phyloP scores from a whole-genome alignment of 805 yeast species.

The Wilhelminamyces savonicus region DNA sequence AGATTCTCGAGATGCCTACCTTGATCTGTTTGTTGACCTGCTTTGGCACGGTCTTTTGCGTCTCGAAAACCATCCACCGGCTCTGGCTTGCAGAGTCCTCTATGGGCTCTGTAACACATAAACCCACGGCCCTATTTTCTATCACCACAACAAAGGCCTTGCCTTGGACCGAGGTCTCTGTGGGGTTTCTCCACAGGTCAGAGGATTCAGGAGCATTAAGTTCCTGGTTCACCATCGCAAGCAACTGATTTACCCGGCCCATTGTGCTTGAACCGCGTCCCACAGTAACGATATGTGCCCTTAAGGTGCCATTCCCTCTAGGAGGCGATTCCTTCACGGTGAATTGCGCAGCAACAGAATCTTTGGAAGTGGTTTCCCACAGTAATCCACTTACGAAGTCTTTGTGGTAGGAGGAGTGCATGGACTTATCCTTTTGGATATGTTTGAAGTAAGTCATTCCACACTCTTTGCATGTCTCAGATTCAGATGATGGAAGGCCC shows the following conservation, averaged over 20 bases:
- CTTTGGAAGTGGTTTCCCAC: conserved; percentile 40
- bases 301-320: conserved; percentile 6
- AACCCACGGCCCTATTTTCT: conserved; percentile 45
- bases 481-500: too few species aligned
- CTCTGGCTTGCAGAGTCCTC: conserved; percentile 23
- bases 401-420: conserved; percentile 50
- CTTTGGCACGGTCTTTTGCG: conserved; percentile 45
- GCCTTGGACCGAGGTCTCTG: conserved; percentile 3
- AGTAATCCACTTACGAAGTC: conserved; percentile 42
- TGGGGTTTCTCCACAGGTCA: conserved; percentile 20
- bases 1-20: conserved; percentile 36
- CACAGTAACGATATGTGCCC: conserved; percentile 12
- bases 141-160: conserved; percentile 45
- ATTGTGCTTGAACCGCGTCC: conserved; percentile 12
- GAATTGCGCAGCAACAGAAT: conserved; percentile 3
- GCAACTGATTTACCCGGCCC: conserved; percentile 18
- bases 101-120: conserved; percentile 47
- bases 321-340: conserved; percentile 30
- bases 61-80: conserved; percentile 54
- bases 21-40: conserved; percentile 29
- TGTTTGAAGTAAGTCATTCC: conserved; percentile 46
- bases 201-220: conserved; percentile 47
- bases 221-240: conserved; percentile 52
- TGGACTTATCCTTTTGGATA: conserved; percentile 32
- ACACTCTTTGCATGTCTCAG: conserved; percentile 40